These are phyloP conservation scores for Sclerotinia spermophila DNA, from an alignment of 2,329 filamentous ascomycete genomes.

Conservation along the genomic window DNA sequence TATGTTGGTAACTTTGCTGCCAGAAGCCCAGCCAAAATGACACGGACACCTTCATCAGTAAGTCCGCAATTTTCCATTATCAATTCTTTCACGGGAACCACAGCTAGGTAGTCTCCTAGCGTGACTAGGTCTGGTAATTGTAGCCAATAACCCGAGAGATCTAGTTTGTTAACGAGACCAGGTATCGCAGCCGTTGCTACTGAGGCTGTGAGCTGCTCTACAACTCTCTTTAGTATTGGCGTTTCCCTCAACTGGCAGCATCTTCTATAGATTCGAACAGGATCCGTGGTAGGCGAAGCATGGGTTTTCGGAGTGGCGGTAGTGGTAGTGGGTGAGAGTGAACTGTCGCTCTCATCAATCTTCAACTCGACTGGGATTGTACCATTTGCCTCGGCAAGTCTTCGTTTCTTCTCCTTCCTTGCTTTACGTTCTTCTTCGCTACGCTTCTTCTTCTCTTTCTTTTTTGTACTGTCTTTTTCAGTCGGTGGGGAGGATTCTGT, in stretches of 20 bases:
- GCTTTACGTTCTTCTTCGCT: constrained; percentile 92
- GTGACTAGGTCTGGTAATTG: constrained; percentile 81
- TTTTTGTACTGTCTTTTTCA: constrained; percentile 54
- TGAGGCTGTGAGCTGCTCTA: constrained; percentile 75
- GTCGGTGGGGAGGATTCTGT: constrained; percentile 20
- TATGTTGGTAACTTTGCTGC: constrained; percentile 68
- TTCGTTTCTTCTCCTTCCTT: constrained; percentile 82
- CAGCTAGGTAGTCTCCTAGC: constrained; percentile 86
- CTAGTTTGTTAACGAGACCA: constrained; percentile 77
- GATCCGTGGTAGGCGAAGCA: constrained; percentile 78
- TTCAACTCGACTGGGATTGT: constrained; percentile 79
- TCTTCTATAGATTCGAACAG: constrained; percentile 84
- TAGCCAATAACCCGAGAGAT: constrained; percentile 80
- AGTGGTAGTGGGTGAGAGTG: constrained; percentile 33
- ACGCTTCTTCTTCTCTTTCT: constrained; percentile 94
- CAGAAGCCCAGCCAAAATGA: constrained; percentile 80
- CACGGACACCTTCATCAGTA: constrained; percentile 79
- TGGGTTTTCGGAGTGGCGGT: constrained; percentile 49
- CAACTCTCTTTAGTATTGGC: constrained; percentile 85
- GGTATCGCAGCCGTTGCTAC: constrained; percentile 55
- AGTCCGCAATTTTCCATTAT: constrained; percentile 84
- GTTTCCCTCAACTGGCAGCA: constrained; percentile 94
- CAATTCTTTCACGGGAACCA: constrained; percentile 85
- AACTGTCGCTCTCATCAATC: constrained; percentile 61
- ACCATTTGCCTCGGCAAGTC: constrained; percentile 83